A percentile compares a stretch with the other conserved stretches of the same genome.
Conservation (phyloP, 129 eudicot species). For the Pittosporum tobira region DNA sequence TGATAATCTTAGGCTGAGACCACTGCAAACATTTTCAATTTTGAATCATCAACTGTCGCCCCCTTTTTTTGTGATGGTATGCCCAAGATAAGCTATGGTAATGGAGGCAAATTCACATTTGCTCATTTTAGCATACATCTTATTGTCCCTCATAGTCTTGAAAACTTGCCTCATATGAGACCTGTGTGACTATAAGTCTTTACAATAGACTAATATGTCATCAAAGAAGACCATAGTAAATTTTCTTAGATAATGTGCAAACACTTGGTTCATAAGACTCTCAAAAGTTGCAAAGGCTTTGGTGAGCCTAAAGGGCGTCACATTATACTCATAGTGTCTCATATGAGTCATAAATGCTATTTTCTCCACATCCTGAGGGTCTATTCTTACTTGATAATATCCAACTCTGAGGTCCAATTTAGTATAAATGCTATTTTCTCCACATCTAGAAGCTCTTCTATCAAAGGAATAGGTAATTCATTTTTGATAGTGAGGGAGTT, state of each 20-base stretch:
- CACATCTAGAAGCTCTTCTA: constrained; percentile 3
- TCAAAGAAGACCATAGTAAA: not conserved
- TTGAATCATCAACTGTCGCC: not conserved
- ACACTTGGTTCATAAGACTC: not conserved
- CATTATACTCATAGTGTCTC: not conserved
- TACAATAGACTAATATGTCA: not conserved
- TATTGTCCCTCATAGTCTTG: not conserved
- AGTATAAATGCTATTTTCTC: not conserved
- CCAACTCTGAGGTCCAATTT: constrained; percentile 4
- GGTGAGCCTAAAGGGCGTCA: constrained; percentile 1
- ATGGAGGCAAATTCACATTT: not conserved
- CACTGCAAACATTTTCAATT: not conserved
- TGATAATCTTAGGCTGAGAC: not conserved
- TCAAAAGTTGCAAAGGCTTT: not conserved
- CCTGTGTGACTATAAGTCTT: not conserved
- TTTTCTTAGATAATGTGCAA: not conserved
- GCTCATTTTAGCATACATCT: not conserved
- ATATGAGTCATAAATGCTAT: not conserved
- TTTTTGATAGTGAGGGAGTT: not conserved
- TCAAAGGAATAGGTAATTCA: not conserved
- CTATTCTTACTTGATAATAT: not conserved
- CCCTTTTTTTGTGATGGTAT: not conserved
- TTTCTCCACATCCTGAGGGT: not conserved
- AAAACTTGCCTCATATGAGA: not conserved
- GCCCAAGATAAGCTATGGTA: not conserved